Conservation (phyloP, 192 early-diverging fungal species). For the Kickxella alabastrina region DNA sequence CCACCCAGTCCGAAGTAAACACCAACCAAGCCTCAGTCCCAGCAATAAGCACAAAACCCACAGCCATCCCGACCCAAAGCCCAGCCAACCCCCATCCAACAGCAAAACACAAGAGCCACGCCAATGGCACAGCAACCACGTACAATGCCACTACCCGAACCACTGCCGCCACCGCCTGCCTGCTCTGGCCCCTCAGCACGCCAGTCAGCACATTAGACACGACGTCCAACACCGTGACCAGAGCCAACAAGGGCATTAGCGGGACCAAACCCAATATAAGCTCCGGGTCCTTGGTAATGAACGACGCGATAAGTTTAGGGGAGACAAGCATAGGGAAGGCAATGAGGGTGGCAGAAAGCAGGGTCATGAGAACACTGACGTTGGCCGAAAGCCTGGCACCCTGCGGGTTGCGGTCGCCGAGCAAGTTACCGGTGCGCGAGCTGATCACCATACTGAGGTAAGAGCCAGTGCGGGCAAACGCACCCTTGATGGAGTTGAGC, state of each 20-base stretch:
- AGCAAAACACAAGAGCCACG: conserved; percentile 52
- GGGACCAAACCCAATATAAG: conserved; percentile 20
- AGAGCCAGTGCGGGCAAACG: conserved; percentile 70
- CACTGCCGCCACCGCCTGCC: conserved; percentile 53
- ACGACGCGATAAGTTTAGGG: conserved; percentile 51
- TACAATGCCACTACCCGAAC: conserved; percentile 52
- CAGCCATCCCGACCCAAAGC: conserved; percentile 58
- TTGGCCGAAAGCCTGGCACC: conserved; percentile 34
- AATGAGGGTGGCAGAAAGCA: conserved; percentile 27
- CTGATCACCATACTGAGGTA: conserved; percentile 72
- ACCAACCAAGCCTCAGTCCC: conserved; percentile 36
- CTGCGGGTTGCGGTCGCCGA: conserved; percentile 56
- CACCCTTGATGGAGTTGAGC: conserved; percentile 66
- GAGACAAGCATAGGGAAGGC: conserved; percentile 54
- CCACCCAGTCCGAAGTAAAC: conserved; percentile 32
- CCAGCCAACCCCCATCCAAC: conserved; percentile 57
- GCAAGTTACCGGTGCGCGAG: conserved; percentile 75
- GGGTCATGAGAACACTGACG: conserved; percentile 49
- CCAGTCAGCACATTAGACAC: conserved; percentile 61
- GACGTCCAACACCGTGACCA: conserved; percentile 51
- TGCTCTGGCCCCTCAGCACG: conserved; percentile 53
- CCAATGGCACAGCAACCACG: conserved; percentile 51
- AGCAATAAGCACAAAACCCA: conserved; percentile 26
- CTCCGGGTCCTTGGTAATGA: conserved; percentile 47
- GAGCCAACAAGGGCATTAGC: conserved; percentile 29